Base-by-base conservation (phyloP, 306 rosid genomes). In the Fagus sylvatica region DNA sequence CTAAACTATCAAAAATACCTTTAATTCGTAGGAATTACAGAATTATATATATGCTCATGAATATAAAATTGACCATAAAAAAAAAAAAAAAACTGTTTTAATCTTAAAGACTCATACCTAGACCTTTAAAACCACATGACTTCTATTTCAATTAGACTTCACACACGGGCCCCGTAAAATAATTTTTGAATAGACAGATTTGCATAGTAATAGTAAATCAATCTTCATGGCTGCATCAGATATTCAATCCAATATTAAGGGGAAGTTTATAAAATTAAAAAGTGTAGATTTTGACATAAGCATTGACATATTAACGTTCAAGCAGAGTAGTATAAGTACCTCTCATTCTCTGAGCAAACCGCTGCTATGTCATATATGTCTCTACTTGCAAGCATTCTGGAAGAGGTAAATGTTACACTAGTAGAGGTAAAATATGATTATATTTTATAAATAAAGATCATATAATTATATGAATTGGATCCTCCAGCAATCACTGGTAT, bases 261-360 rank as follows among this genome's bases (percentile, higher is more conserved):
- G 51, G 51, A 46, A 15, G 40, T 65, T 65, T 65, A 65, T 65
- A 7, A 6, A 7, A 37, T 17, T 61, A 73, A 37, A 69, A 62
- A 57, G 72, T 53, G 48, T 48, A 56, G 40, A 2, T 37, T 67
- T 37, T 41, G 37, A 69, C 39, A 19, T 4, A 11, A 46, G 56
- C 55, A 33, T 28, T 34, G 42, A 69, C 12, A 76, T 12, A 19
- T 41, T 57, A n/a, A 74, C 55, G n/a, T 54, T 70, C 46, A 17
- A 62, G 83, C 59, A 66, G 80, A 53, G 62, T 11, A 34, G 55
- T 40, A 19, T 53, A 53, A 74, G 70, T 66, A 93, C 97, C 98
- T 93, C 84, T 91, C 92, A 36, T 83, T 76, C 79, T 87, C 88
- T 19, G 91, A 80, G 88, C 97, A 93, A 72, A 93, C 90, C 42